Conservation (phyloP, 2,329 filamentous ascomycete genomes). For the Scolecobasidium constrictum region DNA sequence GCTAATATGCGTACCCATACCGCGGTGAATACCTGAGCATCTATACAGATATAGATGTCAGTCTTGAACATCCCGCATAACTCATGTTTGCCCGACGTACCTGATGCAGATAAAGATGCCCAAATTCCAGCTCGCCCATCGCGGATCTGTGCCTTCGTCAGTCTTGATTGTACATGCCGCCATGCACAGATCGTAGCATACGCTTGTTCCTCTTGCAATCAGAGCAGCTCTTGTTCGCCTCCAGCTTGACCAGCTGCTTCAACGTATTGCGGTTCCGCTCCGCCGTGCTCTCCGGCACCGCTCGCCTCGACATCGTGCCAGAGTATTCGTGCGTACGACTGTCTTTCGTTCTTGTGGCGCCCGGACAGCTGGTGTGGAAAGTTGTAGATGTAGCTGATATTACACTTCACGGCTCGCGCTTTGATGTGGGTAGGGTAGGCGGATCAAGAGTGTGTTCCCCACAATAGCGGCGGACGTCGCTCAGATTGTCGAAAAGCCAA, state of each 20-base stretch:
- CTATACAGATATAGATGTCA: slow-evolving; percentile 19
- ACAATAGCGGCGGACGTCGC: too few species aligned
- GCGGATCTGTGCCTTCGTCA: slow-evolving; percentile 56
- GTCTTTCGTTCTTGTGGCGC: too few species aligned
- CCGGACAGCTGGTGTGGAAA: too few species aligned
- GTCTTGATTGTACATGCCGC: slow-evolving; percentile 11
- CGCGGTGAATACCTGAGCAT: slow-evolving; percentile 95
- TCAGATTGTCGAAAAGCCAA: too few species aligned
- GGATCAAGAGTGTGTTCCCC: too few species aligned
- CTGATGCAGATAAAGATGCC: slow-evolving; percentile 96
- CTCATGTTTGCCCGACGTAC: slow-evolving; percentile 18
- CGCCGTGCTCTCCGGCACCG: slow-evolving; percentile 73
- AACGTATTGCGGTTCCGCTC: slow-evolving; percentile 90
- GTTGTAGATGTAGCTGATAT: too few species aligned
- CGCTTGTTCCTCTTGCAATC: slow-evolving; percentile 99
- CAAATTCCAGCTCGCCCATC: slow-evolving; percentile 99
- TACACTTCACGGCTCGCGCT: too few species aligned
- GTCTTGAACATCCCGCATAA: slow-evolving; percentile 5
- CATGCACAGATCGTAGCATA: slow-evolving; percentile 34
- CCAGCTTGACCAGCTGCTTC: slow-evolving; percentile 88
- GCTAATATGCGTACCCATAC: slow-evolving; percentile 98
- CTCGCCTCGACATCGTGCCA: slow-evolving; percentile 70
- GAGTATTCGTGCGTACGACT: too few species aligned
- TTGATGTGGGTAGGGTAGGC: too few species aligned
- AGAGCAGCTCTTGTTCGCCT: slow-evolving; percentile 91